phyloP scores from a whole-genome alignment of 805 yeast species.

The Ogataea nonfermentans region DNA sequence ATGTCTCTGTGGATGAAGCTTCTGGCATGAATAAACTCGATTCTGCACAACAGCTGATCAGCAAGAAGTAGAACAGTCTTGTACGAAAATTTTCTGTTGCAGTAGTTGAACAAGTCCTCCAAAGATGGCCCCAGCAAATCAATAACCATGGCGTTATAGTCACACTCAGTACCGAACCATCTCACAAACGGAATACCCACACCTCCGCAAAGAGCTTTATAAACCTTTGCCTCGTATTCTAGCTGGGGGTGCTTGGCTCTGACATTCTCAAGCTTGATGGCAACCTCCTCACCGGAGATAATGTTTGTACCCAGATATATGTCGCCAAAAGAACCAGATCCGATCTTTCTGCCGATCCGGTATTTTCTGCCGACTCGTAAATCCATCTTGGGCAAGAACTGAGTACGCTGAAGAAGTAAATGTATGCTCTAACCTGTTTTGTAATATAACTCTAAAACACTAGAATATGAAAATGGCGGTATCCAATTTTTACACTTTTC shows the following conservation, averaged over 20 bases:
- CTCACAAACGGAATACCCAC: constrained; percentile 96
- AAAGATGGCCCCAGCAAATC: constrained; percentile 93
- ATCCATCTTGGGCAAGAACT: constrained; percentile 41
- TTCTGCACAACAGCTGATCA: constrained; percentile 89
- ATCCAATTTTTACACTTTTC: constrained; percentile 14
- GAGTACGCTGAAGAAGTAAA: constrained; percentile 7
- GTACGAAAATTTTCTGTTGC: constrained; percentile 88
- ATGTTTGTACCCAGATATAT: constrained; percentile 91
- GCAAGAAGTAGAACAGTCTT: constrained; percentile 92
- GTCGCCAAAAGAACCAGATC: constrained; percentile 97
- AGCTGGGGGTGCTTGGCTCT: constrained; percentile 95
- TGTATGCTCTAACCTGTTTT: constrained; percentile 2
- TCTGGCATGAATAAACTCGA: constrained; percentile 93
- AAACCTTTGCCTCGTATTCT: constrained; percentile 95
- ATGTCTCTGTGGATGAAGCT: constrained; percentile 85
- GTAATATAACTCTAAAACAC: constrained; percentile 9
- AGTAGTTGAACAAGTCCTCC: constrained; percentile 94
- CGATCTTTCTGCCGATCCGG: constrained; percentile 92
- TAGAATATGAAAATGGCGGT: constrained; percentile 19
- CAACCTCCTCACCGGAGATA: constrained; percentile 96
- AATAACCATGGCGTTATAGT: constrained; percentile 94
- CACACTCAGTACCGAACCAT: constrained; percentile 97
- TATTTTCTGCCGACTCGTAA: constrained; percentile 91
- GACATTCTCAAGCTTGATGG: constrained; percentile 87
- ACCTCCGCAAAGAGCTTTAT: constrained; percentile 92